Evolutionary conservation across 2,329 filamentous ascomycete genomes (phyloP), one percentile per base, ranked within the genome.

Genomic region (Aureobasidium vineae): DNA sequence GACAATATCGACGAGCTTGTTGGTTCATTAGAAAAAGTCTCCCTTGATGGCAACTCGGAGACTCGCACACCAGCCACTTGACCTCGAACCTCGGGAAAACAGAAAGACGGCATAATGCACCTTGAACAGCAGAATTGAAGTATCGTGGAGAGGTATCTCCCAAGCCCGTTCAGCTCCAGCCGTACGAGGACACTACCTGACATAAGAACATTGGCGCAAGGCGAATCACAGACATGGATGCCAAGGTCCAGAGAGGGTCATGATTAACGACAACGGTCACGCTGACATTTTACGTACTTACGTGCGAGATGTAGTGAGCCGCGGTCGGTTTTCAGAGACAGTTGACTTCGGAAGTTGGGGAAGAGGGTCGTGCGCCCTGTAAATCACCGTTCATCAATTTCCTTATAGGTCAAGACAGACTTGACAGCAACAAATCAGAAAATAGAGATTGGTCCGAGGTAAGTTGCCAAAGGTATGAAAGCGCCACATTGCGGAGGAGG

Each of bases 401-500:
- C 60, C 45, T 33, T 49, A 52, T 41, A 33, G 23, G 15, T 23
- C 5, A 33, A 41, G 36, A 53, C 36, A 26, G 13, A 1, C 13
- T 2, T 23, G 33, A 28, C 19, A 41, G 23, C 47, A 53, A 26
- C 60, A 38, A 63, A 63, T 63, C 47, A 53, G 47, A 33, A 16
- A 4, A n/a, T 5, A 28, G 11, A 4, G 11, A 53, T 63, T 53
- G 16, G 60, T 63, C 60, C 60, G 60, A 63, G 60, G 47, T 21
- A 52, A 53, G 43, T 53, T 43, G 26, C 1, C 10, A 26, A 49
- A 53, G 45, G 47, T 43, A 53, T 53, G 33, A 63, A 50, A 33
- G 26, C 60, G 45, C 60, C 60, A 63, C 45, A 41, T 53, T 63
- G 60, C 60, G 60, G 60, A 53, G 60, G 23, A 36, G 59, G 59